phyloP scores from a whole-genome alignment of 192 early-diverging fungal genomes.

The Coemansia sp. region DNA sequence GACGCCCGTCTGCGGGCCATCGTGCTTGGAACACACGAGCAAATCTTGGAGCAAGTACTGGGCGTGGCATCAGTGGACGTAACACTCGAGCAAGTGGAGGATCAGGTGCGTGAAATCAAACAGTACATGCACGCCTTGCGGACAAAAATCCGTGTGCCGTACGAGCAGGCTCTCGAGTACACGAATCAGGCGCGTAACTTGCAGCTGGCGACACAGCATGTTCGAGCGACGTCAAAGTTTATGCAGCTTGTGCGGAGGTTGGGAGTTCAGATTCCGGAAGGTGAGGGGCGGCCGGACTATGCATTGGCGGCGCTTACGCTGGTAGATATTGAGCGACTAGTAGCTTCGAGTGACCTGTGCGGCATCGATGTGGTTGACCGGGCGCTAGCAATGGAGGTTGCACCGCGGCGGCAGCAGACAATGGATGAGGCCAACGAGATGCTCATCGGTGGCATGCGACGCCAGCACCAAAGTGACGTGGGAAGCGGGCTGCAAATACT shows the following conservation, averaged over 20 bases:
- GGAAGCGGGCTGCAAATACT: constrained; percentile 36
- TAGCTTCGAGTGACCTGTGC: constrained; percentile 8
- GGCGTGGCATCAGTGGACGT: constrained; percentile 30
- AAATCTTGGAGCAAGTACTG: constrained; percentile 29
- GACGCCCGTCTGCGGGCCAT: not conserved
- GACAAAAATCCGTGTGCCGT: constrained; percentile 36
- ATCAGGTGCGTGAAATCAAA: constrained; percentile 42
- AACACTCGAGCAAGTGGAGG: constrained; percentile 29
- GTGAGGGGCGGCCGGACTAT: constrained; percentile 13
- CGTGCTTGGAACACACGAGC: not conserved
- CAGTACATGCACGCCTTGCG: constrained; percentile 39
- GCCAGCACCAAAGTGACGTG: constrained; percentile 25
- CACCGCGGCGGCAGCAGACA: constrained; percentile 10
- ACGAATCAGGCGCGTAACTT: constrained; percentile 24
- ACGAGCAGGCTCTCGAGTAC: constrained; percentile 31
- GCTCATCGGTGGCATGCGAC: constrained; percentile 27
- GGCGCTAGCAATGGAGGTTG: constrained; percentile 9
- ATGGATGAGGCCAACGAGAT: constrained; percentile 17
- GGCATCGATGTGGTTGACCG: constrained; percentile 31
- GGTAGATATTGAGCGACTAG: constrained; percentile 30
- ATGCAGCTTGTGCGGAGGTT: constrained; percentile 39
- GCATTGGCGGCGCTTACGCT: constrained; percentile 42
- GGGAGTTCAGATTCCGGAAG: constrained; percentile 9
- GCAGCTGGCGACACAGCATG: constrained; percentile 24
- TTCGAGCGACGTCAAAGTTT: constrained; percentile 22